A percentile compares a stretch with the other conserved stretches of the same genome.
Conservation (phyloP, 2,329 filamentous ascomycete species). For the Hypoxylon sp. region DNA sequence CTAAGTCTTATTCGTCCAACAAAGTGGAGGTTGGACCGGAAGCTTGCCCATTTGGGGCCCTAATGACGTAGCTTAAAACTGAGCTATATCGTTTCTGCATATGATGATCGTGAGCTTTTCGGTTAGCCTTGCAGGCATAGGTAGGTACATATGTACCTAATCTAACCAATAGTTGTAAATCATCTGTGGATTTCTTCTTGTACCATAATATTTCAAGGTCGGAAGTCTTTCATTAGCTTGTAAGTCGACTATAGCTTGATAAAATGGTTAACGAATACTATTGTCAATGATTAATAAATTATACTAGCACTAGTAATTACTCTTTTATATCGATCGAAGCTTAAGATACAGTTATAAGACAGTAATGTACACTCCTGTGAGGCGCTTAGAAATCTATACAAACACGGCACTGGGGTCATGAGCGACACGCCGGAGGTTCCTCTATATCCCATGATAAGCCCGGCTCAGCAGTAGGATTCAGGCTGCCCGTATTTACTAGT, state of each 20-base stretch:
- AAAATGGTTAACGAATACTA: neutral
- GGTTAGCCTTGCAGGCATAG: neutral
- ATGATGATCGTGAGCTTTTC: neutral
- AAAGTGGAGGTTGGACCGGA: slow-evolving; percentile 3
- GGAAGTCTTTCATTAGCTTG: neutral
- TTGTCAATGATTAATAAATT: neutral
- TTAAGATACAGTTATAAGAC: neutral
- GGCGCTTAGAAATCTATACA: too few relatives aligned
- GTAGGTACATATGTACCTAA: too few relatives aligned
- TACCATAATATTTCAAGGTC: neutral
- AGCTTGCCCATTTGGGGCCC: slow-evolving; percentile 5
- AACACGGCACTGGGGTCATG: too few relatives aligned
- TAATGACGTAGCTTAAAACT: slow-evolving; percentile 22
- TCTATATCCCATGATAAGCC: too few relatives aligned
- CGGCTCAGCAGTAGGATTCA: too few relatives aligned
- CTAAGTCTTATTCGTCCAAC: neutral
- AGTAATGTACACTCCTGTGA: neutral
- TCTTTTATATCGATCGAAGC: neutral
- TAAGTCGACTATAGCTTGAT: neutral
- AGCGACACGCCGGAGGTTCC: too few relatives aligned
- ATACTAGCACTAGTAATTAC: neutral
- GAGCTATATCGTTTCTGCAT: slow-evolving; percentile 4
- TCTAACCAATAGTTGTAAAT: neutral
- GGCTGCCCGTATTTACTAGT: too few relatives aligned
- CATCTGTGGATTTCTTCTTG: slow-evolving; percentile 6